Evolutionary conservation across 2,329 filamentous ascomycete genomes (phyloP).

Genomic region (Colletotrichum brevisporum): DNA sequence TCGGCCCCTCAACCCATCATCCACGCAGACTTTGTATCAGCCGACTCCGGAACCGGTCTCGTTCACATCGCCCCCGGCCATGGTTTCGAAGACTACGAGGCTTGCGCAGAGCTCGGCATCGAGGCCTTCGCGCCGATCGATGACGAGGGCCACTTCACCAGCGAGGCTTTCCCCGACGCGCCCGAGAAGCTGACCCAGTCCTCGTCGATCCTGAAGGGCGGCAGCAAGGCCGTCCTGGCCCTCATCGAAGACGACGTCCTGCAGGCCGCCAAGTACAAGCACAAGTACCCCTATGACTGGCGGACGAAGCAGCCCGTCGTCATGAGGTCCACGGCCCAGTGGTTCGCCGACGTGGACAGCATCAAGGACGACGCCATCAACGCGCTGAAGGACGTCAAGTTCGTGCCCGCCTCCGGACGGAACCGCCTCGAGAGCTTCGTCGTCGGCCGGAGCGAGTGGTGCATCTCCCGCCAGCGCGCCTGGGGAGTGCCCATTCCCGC

Average conservation of each 20-base stretch:
- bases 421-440: constrained; percentile 88
- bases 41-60: constrained; percentile 92
- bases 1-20: constrained; percentile 78
- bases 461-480: constrained; percentile 93
- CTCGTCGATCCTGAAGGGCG: constrained; percentile 78
- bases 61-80: constrained; percentile 96
- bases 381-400: constrained; percentile 79
- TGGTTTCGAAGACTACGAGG: constrained; percentile 95
- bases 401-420: constrained; percentile 82
- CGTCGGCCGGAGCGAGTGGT: constrained; percentile 93
- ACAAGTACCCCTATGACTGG: constrained; percentile 99
- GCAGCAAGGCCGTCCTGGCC: constrained; percentile 77
- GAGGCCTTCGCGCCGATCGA: constrained; percentile 86
- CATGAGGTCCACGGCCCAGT: constrained; percentile 92
- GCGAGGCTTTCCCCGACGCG: constrained; percentile 80
- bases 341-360: constrained; percentile 92
- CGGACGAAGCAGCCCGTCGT: constrained; percentile 94
- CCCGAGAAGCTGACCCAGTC: constrained; percentile 76
- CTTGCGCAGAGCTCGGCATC: constrained; percentile 79
- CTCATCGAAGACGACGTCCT: constrained; percentile 78
- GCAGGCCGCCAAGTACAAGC: constrained; percentile 77
- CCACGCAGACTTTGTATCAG: constrained; percentile 89
- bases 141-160: constrained; percentile 84
- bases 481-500: constrained; percentile 98
- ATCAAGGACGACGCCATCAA: constrained; percentile 83